Percentiles rank a stretch among this genome's conserved stretches.
Conservation (phyloP, 495 filamentous ascomycete genomes). For the Letharia columbiana region DNA sequence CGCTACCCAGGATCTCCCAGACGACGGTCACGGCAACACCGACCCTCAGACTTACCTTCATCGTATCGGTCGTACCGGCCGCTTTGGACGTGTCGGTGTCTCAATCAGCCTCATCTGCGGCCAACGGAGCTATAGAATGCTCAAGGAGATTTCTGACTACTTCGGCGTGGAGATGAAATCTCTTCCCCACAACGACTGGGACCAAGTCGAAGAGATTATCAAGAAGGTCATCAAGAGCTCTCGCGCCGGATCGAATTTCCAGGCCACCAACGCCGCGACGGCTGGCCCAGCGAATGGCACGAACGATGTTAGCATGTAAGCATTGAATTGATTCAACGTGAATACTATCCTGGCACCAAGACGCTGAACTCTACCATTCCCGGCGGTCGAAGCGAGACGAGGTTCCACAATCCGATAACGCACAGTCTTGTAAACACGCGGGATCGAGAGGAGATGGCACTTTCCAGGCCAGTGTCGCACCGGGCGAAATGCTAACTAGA, state of each 20-base stretch:
- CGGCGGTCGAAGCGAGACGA: not conserved
- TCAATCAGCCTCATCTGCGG: slow-evolving; percentile 86
- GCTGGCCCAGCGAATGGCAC: not conserved
- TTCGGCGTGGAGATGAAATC: slow-evolving; percentile 53
- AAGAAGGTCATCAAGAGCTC: slow-evolving; percentile 77
- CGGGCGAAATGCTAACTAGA: slow-evolving; percentile 6
- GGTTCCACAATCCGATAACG: not conserved
- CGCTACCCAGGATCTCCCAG: slow-evolving; percentile 47
- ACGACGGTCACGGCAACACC: slow-evolving; percentile 39
- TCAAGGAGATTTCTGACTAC: slow-evolving; percentile 66
- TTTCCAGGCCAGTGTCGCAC: slow-evolving; percentile 1
- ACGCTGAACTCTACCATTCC: not conserved
- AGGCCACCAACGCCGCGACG: not conserved
- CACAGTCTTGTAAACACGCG: slow-evolving; percentile 7
- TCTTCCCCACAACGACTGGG: slow-evolving; percentile 69
- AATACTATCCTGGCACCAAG: not conserved
- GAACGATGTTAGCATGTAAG: slow-evolving; percentile 19
- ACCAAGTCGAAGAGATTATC: slow-evolving; percentile 69
- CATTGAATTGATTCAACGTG: slow-evolving; percentile 5
- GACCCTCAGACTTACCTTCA: slow-evolving; percentile 95
- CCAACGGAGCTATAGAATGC: slow-evolving; percentile 61
- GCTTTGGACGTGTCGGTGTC: slow-evolving; percentile 95
- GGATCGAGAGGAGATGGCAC: not conserved
- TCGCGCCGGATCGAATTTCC: slow-evolving; percentile 55
- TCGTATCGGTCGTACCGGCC: slow-evolving; percentile 93